Percentiles rank a stretch among this genome's conserved stretches.
Conservation (phyloP, 106 monocot genomes). For the Amphibolis antarctica region DNA sequence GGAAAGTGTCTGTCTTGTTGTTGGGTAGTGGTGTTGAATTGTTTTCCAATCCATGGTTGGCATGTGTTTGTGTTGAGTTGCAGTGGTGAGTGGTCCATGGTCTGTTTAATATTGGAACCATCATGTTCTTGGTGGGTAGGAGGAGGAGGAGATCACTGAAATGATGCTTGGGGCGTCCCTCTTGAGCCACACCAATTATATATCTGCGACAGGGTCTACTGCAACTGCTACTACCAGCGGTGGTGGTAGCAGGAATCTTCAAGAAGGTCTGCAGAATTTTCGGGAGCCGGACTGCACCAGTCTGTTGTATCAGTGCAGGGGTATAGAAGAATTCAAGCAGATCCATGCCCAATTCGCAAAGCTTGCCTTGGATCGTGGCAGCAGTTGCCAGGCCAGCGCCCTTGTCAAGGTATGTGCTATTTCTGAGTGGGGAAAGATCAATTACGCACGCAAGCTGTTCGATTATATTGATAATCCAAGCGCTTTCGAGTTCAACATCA, state of each 20-base stretch:
- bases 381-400: constrained; percentile 19
- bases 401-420: constrained; percentile 55
- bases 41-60: neutral
- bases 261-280: constrained; percentile 5
- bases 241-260: neutral
- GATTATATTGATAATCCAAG: constrained; percentile 19
- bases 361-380: constrained; percentile 34
- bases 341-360: constrained; percentile 59
- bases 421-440: constrained; percentile 52
- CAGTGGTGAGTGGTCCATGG: neutral
- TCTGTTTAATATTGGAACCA: neutral
- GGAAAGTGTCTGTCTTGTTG: no score
- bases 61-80: neutral
- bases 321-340: constrained; percentile 55
- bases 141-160: neutral
- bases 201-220: constrained; percentile 8
- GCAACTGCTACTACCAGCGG: constrained; percentile 1
- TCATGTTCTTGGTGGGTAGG: neutral
- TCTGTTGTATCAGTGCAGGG: constrained; percentile 20
- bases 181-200: constrained; percentile 16
- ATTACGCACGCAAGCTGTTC: constrained; percentile 62
- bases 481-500: constrained; percentile 55
- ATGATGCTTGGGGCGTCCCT: constrained; percentile 32
- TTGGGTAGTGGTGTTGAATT: no score
- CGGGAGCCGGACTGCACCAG: constrained; percentile 5